Evolutionary conservation across 2,329 filamentous ascomycete genomes (phyloP).

Genomic region (Berkeleyomyces basicola): DNA sequence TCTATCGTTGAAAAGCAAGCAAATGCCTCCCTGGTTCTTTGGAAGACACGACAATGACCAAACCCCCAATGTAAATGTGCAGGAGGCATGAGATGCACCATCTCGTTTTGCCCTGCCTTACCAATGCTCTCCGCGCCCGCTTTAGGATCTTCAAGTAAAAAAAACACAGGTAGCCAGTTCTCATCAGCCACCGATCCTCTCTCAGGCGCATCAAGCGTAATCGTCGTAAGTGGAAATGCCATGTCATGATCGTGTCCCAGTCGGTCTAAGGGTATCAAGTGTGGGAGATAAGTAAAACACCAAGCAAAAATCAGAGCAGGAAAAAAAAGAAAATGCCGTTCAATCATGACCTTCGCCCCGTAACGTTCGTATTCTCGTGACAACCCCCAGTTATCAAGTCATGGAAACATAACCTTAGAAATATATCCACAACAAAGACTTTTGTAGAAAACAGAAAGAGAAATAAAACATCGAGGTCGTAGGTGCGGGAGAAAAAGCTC

Average conservation of each 20-base stretch:
- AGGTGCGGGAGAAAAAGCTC: background rate
- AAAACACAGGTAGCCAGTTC: conserved; percentile 8
- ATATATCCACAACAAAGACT: background rate
- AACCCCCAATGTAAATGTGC: conserved; percentile 13
- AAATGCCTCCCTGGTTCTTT: conserved; percentile 21
- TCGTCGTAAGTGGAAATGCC: conserved; percentile 14
- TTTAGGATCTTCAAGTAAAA: conserved; percentile 13
- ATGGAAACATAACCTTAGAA: background rate
- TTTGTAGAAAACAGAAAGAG: conserved; percentile 7
- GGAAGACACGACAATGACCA: conserved; percentile 19
- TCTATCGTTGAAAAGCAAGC: conserved; percentile 23
- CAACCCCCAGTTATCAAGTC: conserved; percentile 16
- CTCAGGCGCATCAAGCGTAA: conserved; percentile 14
- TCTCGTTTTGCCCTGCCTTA: conserved; percentile 8
- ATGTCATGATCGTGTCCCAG: conserved; percentile 16
- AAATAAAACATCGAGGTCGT: conserved; percentile 8
- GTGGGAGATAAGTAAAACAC: conserved; percentile 13
- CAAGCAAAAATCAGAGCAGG: conserved; percentile 15
- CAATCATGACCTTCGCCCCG: conserved; percentile 14
- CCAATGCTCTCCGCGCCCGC: conserved; percentile 14
- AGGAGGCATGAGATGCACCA: conserved; percentile 2
- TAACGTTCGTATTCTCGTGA: conserved; percentile 19
- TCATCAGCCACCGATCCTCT: conserved; percentile 12
- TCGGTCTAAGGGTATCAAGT: conserved; percentile 19
- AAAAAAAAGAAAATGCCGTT: conserved; percentile 17